A percentile compares a stretch with the other conserved stretches of the same genome.
These are phyloP conservation scores for Fusarium foetens DNA, from an alignment of 2,329 filamentous ascomycete genomes.

Conservation along the genomic window DNA sequence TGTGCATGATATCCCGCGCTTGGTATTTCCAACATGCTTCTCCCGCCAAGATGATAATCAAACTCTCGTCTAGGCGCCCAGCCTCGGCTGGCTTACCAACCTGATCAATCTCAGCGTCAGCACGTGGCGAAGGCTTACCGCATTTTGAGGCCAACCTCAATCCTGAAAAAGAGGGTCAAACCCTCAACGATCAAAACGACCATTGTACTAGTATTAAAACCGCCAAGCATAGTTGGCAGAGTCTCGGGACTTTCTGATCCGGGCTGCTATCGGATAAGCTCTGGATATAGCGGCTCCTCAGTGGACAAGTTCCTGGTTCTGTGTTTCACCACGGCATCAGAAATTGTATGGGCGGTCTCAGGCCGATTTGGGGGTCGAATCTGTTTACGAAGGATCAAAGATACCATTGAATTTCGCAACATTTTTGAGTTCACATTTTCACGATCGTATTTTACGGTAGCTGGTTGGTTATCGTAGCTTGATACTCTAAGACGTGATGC, in stretches of 20 bases:
- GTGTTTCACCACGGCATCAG: constrained; percentile 38
- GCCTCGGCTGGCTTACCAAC: constrained; percentile 13
- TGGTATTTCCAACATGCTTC: constrained; percentile 7
- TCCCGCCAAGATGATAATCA: constrained; percentile 33
- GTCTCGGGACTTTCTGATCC: constrained; percentile 20
- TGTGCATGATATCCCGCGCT: constrained; percentile 17
- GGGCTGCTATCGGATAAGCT: constrained; percentile 27
- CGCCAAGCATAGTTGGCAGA: constrained; percentile 18
- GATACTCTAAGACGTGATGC: constrained; percentile 1
- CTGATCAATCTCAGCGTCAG: constrained; percentile 26
- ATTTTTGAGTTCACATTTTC: background rate
- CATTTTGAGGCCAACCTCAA: constrained; percentile 27
- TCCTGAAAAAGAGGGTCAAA: constrained; percentile 30
- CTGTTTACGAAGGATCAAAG: constrained; percentile 3
- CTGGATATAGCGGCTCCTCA: constrained; percentile 19
- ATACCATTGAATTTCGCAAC: constrained; percentile 24
- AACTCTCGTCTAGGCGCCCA: constrained; percentile 28
- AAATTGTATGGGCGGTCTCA: constrained; percentile 22
- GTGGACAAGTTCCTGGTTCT: constrained; percentile 14
- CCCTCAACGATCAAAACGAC: constrained; percentile 16
- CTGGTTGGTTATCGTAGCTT: background rate
- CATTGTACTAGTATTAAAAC: constrained; percentile 17
- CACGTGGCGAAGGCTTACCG: constrained; percentile 16
- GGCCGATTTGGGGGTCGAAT: constrained; percentile 9
- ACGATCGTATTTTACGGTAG: background rate